These are phyloP conservation scores for Ceriops tagal DNA, from an alignment of 345 rosid genomes.

Conservation along the genomic window DNA sequence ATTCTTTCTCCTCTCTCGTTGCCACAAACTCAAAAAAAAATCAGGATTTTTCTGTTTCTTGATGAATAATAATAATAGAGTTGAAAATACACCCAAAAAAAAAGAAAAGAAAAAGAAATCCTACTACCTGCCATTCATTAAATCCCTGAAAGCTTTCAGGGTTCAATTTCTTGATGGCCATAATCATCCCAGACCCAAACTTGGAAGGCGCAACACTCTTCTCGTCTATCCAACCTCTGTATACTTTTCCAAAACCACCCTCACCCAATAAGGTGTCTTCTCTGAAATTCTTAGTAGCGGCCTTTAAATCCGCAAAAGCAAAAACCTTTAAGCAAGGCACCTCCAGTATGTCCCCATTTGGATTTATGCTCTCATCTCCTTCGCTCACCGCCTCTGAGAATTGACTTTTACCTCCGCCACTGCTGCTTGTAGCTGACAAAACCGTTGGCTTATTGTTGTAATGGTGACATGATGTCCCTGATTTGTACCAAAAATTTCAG, in stretches of 20 bases:
- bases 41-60: not conserved
- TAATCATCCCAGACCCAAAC: constrained; percentile 50
- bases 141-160: constrained; percentile 65
- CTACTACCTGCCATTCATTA: constrained; percentile 68
- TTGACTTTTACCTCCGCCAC: constrained; percentile 39
- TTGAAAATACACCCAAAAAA: no score
- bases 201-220: constrained; percentile 57
- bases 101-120: not conserved
- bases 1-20: not conserved
- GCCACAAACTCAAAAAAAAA: constrained; percentile 8
- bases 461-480: constrained; percentile 21
- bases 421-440: constrained; percentile 35
- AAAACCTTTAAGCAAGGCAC: constrained; percentile 45
- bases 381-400: constrained; percentile 38
- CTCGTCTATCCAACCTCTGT: constrained; percentile 75
- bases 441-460: constrained; percentile 30
- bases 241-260: constrained; percentile 84
- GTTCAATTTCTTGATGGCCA: constrained; percentile 78
- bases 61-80: not conserved
- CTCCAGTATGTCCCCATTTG: constrained; percentile 33
- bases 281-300: constrained; percentile 59
- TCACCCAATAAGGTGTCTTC: constrained; percentile 65
- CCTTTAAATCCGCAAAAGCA: constrained; percentile 54
- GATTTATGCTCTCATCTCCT: constrained; percentile 17
- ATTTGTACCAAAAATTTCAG: not conserved